Evolutionary conservation across 306 rosid species (phyloP), one percentile per base, ranked within the genome.

Genomic region (Cucumis hystrix): DNA sequence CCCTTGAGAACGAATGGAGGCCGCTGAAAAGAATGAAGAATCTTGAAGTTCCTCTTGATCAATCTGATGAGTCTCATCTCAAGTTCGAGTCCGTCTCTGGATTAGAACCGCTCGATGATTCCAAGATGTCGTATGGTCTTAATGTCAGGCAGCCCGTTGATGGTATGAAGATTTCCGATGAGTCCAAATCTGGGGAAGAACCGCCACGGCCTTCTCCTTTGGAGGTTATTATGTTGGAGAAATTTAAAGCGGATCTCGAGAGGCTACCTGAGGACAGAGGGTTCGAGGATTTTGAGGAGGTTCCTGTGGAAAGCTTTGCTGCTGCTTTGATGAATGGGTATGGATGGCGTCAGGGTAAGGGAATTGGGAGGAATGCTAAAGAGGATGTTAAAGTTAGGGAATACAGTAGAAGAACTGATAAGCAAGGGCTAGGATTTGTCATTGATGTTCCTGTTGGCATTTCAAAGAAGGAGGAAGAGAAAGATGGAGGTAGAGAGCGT

Each of bases 291-390:
- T 93, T 82, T 39, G 77, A 84, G 13, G 96, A 91, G 28, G 84
- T 90, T 25, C 81, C 97, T 0, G 97, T 95, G 2, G 98, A 95
- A 84, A 92, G 92, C 0, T 95, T 83, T 39, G 97, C 87, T 16
- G 88, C 87, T 0, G 97, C 98, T 12, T 56, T 95, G 71, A 94
- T 95, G 4, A 82, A 89, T 1, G 97, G 98, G 7, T 95, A 90
- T 58, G 98, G 98, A 4, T 95, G 98, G 98, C 67, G 63, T 6
- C 83, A 91, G 77, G 97, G 98, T 15, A 85, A 84, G 82, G 98
- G 97, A 5, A 92, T 95, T 9, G 98, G 97, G 11, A 88, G 72
- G 80, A 92, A 92, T 39, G 80, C 96, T 0, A 87, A 85, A 78
- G 96, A 86, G 80, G 97, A 95, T 74, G 86, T 87, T 1, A 88